Base-by-base conservation (phyloP, 2,329 filamentous ascomycete species). In the Penicillium aurantiogriseum region DNA sequence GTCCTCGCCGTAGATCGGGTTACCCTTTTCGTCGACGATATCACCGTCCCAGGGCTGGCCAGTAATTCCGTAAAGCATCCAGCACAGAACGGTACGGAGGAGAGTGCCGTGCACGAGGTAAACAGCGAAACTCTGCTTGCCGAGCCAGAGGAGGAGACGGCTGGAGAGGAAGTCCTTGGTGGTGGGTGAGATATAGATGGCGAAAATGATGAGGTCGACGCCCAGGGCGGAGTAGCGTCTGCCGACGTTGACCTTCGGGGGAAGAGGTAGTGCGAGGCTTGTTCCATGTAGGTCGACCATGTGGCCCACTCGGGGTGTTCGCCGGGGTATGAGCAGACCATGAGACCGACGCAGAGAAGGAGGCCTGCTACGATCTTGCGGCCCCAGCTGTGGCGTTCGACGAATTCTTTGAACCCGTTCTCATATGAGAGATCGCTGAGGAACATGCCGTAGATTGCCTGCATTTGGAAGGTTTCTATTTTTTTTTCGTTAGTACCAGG, bases 21-120 rank as follows among this genome's bases (percentile, higher is more conserved):
- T 46, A 1, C 59, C 59, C 35, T 63, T 62, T 3, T 60, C 60
- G 36, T 63, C 59, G 15, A 61, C 59, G 4, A 55, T 43, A 5
- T 55, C 53, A 6, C 63, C 72, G 21, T 71, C 67, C 71, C 76
- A 80, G 2, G 78, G 76, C 59, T 79, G 71, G 21, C 76, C 76
- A 43, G 74, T 77, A 56, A 80, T 80, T 31, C 80, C 80, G 61
- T 83, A 83, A 7, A 83, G 75, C 67, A 83, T 77, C 74, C 81
- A 81, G 44, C 77, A 77, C 23, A 81, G 76, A 2, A 82, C 76
- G 2, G 79, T 80, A 29, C 81, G 79, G 44, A 84, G 68, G 10
- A 84, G 74, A 0, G 81, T 83, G 51, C 81, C 81, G 67, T 84
- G 81, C 9, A 79, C 74, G 10, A 84, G 76, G 64, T 84, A 84